Conservation (phyloP, 139 green algal species). For the Chlamydomonas asymmetrica region DNA sequence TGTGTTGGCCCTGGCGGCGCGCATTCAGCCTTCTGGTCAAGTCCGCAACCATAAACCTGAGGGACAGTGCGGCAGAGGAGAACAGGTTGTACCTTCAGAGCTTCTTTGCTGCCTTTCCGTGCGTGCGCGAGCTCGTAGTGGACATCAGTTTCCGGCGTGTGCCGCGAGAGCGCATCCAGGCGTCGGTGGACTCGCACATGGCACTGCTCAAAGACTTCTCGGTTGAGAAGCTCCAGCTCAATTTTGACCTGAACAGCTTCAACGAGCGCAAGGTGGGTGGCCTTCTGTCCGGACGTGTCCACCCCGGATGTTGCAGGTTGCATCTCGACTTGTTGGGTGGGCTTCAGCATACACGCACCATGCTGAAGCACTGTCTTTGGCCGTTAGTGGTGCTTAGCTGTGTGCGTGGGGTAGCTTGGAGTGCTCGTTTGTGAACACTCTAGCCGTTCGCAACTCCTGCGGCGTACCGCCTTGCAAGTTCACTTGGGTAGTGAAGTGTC, state of each 20-base stretch:
- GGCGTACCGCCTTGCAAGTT: too few species aligned
- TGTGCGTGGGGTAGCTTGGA: too few species aligned
- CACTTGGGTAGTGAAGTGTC: too few species aligned
- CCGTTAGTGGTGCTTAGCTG: too few species aligned
- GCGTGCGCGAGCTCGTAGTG: slow-evolving; percentile 6
- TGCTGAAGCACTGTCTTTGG: too few species aligned
- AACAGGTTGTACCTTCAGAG: slow-evolving; percentile 3
- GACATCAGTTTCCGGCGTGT: slow-evolving; percentile 20
- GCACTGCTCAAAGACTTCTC: slow-evolving; percentile 5
- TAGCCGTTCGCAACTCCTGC: too few species aligned
- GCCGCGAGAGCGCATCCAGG: slow-evolving; percentile 26
- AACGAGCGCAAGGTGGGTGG: slow-evolving; percentile 32
- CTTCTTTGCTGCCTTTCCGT: slow-evolving; percentile 12
- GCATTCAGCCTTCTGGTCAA: background rate
- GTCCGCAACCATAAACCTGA: background rate
- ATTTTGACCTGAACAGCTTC: slow-evolving; percentile 27
- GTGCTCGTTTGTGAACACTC: too few species aligned
- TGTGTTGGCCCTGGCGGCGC: slow-evolving; percentile 1
- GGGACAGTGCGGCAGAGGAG: background rate
- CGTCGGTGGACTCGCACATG: slow-evolving; percentile 17
- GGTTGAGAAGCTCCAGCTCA: slow-evolving; percentile 5
- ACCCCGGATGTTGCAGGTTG: too few species aligned
- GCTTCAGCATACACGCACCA: too few species aligned
- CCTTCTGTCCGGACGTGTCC: too few species aligned
- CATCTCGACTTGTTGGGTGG: too few species aligned